Evolutionary conservation across 768 basidiomycete genomes (phyloP), one percentile per base, ranked within the genome.

Genomic region (Kwoniella dendrophila): DNA sequence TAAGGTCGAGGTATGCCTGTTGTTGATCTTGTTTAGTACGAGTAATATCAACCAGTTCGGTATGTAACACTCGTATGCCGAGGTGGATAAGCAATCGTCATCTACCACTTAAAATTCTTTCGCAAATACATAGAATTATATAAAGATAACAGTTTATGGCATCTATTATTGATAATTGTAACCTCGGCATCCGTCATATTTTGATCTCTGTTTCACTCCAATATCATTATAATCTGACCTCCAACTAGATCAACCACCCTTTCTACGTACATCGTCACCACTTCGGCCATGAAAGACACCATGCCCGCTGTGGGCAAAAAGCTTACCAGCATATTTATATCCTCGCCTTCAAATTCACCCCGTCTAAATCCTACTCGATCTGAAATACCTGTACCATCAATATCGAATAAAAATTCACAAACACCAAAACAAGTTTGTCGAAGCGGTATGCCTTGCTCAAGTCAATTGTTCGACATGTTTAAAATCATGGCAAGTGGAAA

Each of bases 381-480:
- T 41, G 40, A 33, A 10, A 40, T 51, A 44, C 36, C 32, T 5
- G 36, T 47, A 26, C 43, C 38, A 29, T 53, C 56, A n/a, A 33
- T 58, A 32, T 11, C 34, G 11, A 24, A 33, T 26, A 38, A 12
- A 16, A 33, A 20, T n/a, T 6, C 29, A 20, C 18, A 16, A 20
- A 26, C 38, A 60, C 16, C 59, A 8, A 40, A 36, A 36, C 40
- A 38, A 33, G 41, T 56, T 29, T 49, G 26, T 16, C 18, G 62
- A 22, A 41, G 34, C 40, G 62, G 41, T 29, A 64, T 59, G 48
- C 57, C 58, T 1, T 65, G 50, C 16, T 38, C 63, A 18, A 29
- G 43, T 32, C 63, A 73, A 33, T 38, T 73, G 10, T 73, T 73
- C 53, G 59, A 62, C 20, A 32, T 73, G 50, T 62, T 73, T 67